Percentiles rank a stretch among this genome's conserved stretches.
Conservation (phyloP, 768 basidiomycete genomes). For the Clitopilus hobsonii region DNA sequence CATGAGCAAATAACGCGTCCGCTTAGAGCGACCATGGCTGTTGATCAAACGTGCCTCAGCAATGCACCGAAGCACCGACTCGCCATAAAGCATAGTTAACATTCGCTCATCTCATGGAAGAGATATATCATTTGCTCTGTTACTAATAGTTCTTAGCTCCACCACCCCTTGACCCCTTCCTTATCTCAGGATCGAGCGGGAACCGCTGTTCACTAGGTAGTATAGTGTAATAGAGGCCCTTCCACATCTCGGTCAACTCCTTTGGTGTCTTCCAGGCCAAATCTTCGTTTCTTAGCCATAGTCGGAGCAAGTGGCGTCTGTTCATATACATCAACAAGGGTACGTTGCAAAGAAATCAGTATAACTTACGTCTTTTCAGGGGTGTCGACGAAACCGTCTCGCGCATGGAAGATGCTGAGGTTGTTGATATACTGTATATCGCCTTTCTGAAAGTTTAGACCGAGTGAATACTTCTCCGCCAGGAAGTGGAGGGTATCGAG, state of each 20-base stretch:
- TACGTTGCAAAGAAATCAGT: constrained; percentile 3
- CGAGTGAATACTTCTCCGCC: constrained; percentile 36
- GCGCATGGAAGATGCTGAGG: constrained; percentile 36
- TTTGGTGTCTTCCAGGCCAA: constrained; percentile 40
- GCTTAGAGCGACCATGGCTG: no score
- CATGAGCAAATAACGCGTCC: no score
- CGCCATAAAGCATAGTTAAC: no score
- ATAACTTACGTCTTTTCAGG: constrained; percentile 31
- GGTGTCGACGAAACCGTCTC: constrained; percentile 39
- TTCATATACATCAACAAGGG: background rate
- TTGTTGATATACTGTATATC: constrained; percentile 49
- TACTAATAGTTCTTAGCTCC: background rate
- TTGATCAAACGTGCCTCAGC: no score
- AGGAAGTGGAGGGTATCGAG: constrained; percentile 40
- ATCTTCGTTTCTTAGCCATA: constrained; percentile 44
- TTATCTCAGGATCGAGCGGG: constrained; percentile 39
- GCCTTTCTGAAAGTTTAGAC: constrained; percentile 42
- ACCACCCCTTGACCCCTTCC: constrained; percentile 14
- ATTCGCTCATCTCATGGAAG: no score
- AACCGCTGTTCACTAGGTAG: constrained; percentile 38
- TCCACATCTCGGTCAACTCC: constrained; percentile 31
- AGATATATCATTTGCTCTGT: no score
- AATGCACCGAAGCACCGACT: no score
- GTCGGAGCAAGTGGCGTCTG: constrained; percentile 39
- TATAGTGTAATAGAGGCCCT: constrained; percentile 29